Percentiles rank a stretch among this genome's conserved stretches.
phyloP scores from a whole-genome alignment of 495 filamentous ascomycete genomes.

The Aspergillus asperescens region DNA sequence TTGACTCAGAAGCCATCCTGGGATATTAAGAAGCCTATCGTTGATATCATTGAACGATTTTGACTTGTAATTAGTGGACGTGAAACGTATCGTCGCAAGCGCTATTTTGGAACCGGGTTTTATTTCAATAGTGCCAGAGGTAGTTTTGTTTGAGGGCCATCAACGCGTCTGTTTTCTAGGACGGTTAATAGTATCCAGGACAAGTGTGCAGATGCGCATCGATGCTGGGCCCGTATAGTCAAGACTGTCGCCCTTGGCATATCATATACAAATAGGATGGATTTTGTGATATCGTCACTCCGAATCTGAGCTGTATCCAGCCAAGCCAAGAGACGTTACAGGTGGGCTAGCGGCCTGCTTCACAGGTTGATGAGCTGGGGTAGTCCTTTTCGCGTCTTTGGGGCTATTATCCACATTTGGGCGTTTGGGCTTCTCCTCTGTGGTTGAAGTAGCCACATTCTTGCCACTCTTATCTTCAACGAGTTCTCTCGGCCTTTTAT shows the following conservation, averaged over 20 bases:
- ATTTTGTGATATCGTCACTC: conserved; percentile 20
- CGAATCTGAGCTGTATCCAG: conserved; percentile 42
- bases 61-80: conserved; percentile 2
- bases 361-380: not conserved
- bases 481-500: conserved; percentile 4
- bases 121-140: not conserved
- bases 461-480: not conserved
- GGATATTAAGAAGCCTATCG: not conserved
- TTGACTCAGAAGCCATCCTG: not conserved
- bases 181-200: too few species aligned
- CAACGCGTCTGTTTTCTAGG: not conserved
- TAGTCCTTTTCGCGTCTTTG: conserved; percentile 4
- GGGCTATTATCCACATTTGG: not conserved
- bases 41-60: not conserved
- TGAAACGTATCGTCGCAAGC: too few species aligned
- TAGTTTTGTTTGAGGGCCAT: not conserved
- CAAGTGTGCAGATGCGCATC: too few species aligned
- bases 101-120: too few species aligned
- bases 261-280: not conserved
- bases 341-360: conserved; percentile 17
- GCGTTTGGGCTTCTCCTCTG: not conserved
- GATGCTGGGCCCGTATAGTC: not conserved
- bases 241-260: not conserved
- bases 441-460: not conserved
- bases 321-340: conserved; percentile 30